Evolutionary conservation across 306 rosid genomes (phyloP).

Genomic region (Casuarina cunninghamiana): DNA sequence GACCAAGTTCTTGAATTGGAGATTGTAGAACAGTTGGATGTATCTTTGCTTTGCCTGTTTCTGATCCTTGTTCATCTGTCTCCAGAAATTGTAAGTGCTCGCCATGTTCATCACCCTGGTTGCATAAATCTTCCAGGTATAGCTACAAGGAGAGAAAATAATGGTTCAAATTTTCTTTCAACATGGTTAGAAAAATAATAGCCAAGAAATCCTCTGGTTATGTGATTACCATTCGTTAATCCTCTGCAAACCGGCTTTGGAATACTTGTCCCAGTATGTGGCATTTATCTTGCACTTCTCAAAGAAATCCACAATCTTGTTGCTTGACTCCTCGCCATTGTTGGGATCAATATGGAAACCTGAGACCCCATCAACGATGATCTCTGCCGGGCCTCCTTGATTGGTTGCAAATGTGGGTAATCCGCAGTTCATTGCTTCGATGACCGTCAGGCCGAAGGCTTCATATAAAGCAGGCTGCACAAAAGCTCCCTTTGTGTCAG

Average conservation of each 20-base stretch:
- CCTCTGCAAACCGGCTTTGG: constrained; percentile 61
- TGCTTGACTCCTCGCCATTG: constrained; percentile 70
- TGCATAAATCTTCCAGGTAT: constrained; percentile 95
- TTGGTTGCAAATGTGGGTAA: constrained; percentile 93
- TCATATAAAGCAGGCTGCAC: constrained; percentile 94
- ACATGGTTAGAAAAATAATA: background rate
- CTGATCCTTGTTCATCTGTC: constrained; percentile 63
- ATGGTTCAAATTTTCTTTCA: background rate
- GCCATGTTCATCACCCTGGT: constrained; percentile 81
- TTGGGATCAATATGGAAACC: constrained; percentile 89
- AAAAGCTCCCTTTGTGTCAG: constrained; percentile 87
- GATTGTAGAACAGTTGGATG: constrained; percentile 79
- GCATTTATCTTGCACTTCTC: constrained; percentile 66
- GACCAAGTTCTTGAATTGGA: constrained; percentile 70
- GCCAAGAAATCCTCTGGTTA: background rate
- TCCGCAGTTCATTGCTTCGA: constrained; percentile 98
- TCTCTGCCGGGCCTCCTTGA: constrained; percentile 98
- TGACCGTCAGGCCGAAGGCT: constrained; percentile 95
- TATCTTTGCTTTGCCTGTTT: constrained; percentile 86
- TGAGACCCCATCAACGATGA: constrained; percentile 77
- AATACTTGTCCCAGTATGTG: constrained; percentile 54
- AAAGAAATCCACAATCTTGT: constrained; percentile 73
- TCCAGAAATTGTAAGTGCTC: constrained; percentile 73
- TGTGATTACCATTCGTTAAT: constrained; percentile 75
- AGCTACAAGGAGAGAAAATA: constrained; percentile 43